Evolutionary conservation across 106 monocot genomes (phyloP).

Genomic region (Dendrobium chrysotoxum): DNA sequence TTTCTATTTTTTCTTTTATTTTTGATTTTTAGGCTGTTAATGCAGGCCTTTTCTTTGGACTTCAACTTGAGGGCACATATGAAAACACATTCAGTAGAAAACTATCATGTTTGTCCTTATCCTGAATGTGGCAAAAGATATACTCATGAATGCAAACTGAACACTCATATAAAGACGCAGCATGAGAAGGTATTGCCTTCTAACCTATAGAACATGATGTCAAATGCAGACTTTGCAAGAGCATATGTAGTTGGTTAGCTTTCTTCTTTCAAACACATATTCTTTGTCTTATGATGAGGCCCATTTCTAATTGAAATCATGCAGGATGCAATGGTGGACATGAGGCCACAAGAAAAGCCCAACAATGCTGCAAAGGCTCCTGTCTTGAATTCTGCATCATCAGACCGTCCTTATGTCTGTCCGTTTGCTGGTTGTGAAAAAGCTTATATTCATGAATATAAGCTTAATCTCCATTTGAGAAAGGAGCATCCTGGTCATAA

Average conservation of each 20-base stretch:
- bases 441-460: slow-evolving; percentile 66
- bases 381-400: slow-evolving; percentile 17
- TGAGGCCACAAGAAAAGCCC: not conserved
- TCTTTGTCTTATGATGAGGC: too few species aligned
- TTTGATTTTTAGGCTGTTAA: not conserved
- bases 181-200: slow-evolving; percentile 71
- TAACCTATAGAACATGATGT: not conserved
- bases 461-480: slow-evolving; percentile 63
- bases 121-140: slow-evolving; percentile 78
- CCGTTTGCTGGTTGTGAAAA: slow-evolving; percentile 61
- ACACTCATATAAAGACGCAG: slow-evolving; percentile 64
- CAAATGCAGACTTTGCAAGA: not conserved
- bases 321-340: not conserved
- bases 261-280: too few species aligned
- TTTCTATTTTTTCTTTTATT: not conserved
- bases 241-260: too few species aligned
- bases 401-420: slow-evolving; percentile 59
- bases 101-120: slow-evolving; percentile 85
- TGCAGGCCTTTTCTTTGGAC: slow-evolving; percentile 92
- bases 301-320: slow-evolving; percentile 1
- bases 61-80: slow-evolving; percentile 91
- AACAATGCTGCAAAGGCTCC: slow-evolving; percentile 14
- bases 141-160: slow-evolving; percentile 79
- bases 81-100: slow-evolving; percentile 74
- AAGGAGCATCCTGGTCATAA: slow-evolving; percentile 46